Evolutionary conservation across 2,329 filamentous ascomycete genomes (phyloP), one percentile per base, ranked within the genome.

Genomic region (Fusarium brachygibbosum): DNA sequence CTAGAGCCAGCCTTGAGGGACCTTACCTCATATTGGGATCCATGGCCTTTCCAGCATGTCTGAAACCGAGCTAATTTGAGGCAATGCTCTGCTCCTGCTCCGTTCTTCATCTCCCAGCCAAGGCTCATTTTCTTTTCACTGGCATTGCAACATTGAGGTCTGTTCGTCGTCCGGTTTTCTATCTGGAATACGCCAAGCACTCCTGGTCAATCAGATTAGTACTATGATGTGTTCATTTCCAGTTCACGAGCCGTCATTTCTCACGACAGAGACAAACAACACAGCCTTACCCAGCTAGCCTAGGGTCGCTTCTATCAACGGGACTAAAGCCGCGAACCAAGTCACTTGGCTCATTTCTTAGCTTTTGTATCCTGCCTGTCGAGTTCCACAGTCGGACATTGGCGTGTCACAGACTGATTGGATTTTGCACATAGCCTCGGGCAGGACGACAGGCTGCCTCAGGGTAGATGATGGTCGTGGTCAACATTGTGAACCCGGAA

Each of bases 11-110:
- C 45, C 45, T 58, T 61, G 32, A 48, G n/a, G 17, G 40, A 42
- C 9, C 58, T 46, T 6, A 25, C 23, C 23, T 25, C 23, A 25
- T 25, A 25, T 25, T 25, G 23, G 23, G 23, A 25, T 25, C 23
- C 23, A 25, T 25, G 23, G 23, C 23, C 23, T 25, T 25, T 5
- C 23, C 23, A 25, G 23, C 41, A 64, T 70, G 37, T 73, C 68
- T 75, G 73, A 75, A 75, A 75, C 73, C 35, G 52, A 50, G 46
- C 73, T 74, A 75, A 72, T 56, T 58, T 58, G 55, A 68, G 60
- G 59, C 54, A 51, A 54, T 31, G 29, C 29, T 34, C 32, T 60
- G 21, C 41, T 60, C 46, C 44, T 60, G 53, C 51, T 66, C 66
- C 66, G 50, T 71, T 66, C 48, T 40, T 74, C 72, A 74, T 75